phyloP scores from a whole-genome alignment of 1,284 basidiomycete species.

The Dichomitus squalens region DNA sequence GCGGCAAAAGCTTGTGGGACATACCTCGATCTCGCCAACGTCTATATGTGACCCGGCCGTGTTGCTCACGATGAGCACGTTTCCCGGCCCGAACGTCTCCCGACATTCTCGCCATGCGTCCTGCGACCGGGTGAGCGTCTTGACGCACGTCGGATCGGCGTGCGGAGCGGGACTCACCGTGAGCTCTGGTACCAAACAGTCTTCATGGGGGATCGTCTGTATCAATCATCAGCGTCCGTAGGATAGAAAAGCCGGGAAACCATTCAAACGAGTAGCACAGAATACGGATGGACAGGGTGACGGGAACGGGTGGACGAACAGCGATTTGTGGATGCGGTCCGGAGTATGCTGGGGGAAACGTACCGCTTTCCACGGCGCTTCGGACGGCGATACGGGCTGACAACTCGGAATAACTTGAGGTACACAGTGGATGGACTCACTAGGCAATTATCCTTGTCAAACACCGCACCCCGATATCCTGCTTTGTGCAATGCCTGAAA shows the following conservation, averaged over 20 bases:
- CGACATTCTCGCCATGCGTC: constrained; percentile 81
- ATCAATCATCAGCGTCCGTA: not conserved
- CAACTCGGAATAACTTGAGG: not conserved
- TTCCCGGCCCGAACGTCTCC: constrained; percentile 72
- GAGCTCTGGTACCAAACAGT: constrained; percentile 74
- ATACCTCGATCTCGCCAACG: constrained; percentile 77
- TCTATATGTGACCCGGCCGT: constrained; percentile 87
- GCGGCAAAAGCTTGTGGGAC: constrained; percentile 23
- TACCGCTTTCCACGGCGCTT: too few species aligned
- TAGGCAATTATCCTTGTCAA: constrained; percentile 98
- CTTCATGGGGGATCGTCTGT: constrained; percentile 78
- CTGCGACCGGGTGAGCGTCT: constrained; percentile 36
- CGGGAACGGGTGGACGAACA: not conserved
- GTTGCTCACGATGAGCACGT: constrained; percentile 92
- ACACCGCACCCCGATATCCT: constrained; percentile 87
- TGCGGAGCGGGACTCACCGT: constrained; percentile 42
- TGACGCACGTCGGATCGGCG: not conserved
- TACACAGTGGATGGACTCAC: constrained; percentile 44
- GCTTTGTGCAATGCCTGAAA: constrained; percentile 76
- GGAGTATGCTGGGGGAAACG: not conserved
- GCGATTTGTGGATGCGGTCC: not conserved
- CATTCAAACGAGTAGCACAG: not conserved
- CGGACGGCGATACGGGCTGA: too few species aligned
- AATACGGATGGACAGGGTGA: not conserved
- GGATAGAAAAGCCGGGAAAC: too few species aligned